Percentiles rank a stretch among this genome's conserved stretches.
phyloP scores from a whole-genome alignment of 768 basidiomycete genomes.

The Lepiota venenata region DNA sequence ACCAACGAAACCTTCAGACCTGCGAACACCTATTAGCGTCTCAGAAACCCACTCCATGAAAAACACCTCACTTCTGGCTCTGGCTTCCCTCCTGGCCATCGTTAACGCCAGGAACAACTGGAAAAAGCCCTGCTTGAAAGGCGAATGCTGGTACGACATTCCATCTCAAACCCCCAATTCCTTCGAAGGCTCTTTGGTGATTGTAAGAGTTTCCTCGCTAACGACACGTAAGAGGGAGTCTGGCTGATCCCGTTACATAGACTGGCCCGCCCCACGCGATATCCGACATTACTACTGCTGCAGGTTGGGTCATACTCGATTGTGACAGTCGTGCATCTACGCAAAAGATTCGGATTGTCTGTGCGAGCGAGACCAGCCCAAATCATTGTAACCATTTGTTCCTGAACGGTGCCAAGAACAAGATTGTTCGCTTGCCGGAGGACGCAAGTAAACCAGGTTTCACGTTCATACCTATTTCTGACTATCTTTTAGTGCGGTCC shows the following conservation, averaged over 20 bases:
- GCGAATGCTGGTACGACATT: constrained; percentile 16
- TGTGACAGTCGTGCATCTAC: constrained; percentile 26
- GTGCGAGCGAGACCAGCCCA: constrained; percentile 21
- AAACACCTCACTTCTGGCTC: background rate
- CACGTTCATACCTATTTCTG: background rate
- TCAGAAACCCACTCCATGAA: background rate
- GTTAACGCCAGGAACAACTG: constrained; percentile 21
- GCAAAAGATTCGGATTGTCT: constrained; percentile 33
- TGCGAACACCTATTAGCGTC: too few relatives aligned
- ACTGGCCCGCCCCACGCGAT: constrained; percentile 23
- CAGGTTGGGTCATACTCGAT: constrained; percentile 36
- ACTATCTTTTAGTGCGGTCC: constrained; percentile 15
- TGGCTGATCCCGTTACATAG: constrained; percentile 1
- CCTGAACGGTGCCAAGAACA: constrained; percentile 25
- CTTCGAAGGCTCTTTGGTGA: constrained; percentile 11
- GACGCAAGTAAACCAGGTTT: constrained; percentile 19
- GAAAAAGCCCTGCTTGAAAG: constrained; percentile 13
- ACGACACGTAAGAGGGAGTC: background rate
- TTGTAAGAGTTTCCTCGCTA: constrained; percentile 3
- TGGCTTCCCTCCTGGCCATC: background rate
- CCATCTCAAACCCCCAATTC: background rate
- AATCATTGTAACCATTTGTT: constrained; percentile 18
- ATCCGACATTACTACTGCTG: constrained; percentile 36
- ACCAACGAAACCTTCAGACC: too few relatives aligned
- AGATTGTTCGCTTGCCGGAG: constrained; percentile 33